Percentiles rank a stretch among this genome's conserved stretches.
Conservation (phyloP, 2,329 filamentous ascomycete genomes). For the Botrytis hyacinthi region DNA sequence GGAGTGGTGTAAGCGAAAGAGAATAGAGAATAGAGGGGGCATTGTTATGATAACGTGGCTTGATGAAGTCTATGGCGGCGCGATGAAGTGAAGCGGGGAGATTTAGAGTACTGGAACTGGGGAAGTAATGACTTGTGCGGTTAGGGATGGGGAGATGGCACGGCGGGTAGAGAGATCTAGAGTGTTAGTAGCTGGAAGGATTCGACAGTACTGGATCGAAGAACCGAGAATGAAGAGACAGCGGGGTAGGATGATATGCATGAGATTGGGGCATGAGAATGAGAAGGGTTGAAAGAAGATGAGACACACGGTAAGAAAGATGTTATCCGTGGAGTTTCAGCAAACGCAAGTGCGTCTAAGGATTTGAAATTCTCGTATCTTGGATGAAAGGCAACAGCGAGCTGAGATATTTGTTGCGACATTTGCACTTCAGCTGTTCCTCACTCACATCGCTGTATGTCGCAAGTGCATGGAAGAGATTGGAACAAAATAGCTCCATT, state of each 20-base stretch:
- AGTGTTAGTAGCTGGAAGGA: accelerated
- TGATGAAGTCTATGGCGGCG: background rate
- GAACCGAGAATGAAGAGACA: background rate
- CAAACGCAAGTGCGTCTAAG: background rate
- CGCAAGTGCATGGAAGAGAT: background rate
- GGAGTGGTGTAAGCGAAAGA: background rate
- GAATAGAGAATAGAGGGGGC: background rate
- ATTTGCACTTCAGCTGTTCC: background rate
- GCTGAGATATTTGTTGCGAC: background rate
- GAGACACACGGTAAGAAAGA: too few species aligned
- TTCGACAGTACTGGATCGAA: too few species aligned
- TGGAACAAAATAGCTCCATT: background rate
- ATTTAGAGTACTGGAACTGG: background rate
- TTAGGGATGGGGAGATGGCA: too few species aligned
- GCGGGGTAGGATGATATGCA: accelerated
- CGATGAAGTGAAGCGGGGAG: too few species aligned
- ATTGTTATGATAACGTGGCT: background rate
- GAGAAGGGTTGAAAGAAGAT: background rate
- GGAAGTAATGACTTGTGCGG: accelerated
- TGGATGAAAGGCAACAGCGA: background rate
- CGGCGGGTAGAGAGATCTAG: background rate
- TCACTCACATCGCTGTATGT: background rate
- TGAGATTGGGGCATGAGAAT: background rate
- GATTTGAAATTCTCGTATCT: background rate
- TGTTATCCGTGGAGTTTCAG: background rate